Evolutionary conservation across 257 asterid species (phyloP).

Genomic region (Scutellaria galericulata): DNA sequence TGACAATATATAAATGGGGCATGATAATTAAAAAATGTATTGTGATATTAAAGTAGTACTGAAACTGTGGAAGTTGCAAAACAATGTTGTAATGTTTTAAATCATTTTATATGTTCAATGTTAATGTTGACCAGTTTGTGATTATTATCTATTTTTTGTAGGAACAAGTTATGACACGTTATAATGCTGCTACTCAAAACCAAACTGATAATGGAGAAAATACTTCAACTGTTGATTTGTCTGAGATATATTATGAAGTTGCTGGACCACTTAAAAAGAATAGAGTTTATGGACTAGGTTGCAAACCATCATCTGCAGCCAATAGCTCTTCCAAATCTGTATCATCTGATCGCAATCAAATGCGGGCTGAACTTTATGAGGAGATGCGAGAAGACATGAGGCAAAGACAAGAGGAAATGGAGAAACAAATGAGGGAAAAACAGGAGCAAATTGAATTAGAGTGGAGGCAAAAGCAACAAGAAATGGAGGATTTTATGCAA

Average conservation of each 20-base stretch:
- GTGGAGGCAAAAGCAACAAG: not conserved
- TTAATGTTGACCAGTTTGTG: not conserved
- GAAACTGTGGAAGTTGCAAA: too few species aligned
- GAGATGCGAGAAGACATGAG: not conserved
- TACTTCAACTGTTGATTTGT: not conserved
- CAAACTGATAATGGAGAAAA: not conserved
- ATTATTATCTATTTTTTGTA: too few species aligned
- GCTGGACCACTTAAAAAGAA: not conserved
- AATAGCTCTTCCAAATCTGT: not conserved
- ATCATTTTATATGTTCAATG: too few species aligned
- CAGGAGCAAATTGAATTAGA: not conserved
- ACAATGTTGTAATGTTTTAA: too few species aligned
- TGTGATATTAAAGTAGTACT: too few species aligned
- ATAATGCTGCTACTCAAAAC: not conserved
- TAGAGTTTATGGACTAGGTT: not conserved
- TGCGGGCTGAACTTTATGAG: not conserved
- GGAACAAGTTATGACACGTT: not conserved
- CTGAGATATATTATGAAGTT: not conserved
- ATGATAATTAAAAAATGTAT: too few species aligned
- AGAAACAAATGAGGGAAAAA: not conserved
- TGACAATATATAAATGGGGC: too few species aligned
- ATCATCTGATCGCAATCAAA: not conserved
- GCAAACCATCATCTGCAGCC: too few species aligned
- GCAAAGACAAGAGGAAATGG: not conserved
- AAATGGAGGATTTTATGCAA: not conserved